phyloP scores from a whole-genome alignment of 345 rosid genomes.

The Rhodamnia rubescens region DNA sequence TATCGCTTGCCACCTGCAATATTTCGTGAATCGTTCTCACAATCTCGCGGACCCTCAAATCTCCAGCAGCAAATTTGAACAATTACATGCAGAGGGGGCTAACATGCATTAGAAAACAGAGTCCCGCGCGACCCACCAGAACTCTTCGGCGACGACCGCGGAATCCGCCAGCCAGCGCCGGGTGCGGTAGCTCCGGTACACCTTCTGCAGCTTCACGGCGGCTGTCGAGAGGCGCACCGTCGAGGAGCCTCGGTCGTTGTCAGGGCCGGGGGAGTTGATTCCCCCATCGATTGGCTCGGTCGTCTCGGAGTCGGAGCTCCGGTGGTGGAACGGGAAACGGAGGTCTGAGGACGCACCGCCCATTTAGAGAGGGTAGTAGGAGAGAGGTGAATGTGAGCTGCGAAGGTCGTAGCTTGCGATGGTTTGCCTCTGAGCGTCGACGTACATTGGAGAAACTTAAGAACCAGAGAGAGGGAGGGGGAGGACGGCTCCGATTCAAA shows the following conservation, averaged over 20 bases:
- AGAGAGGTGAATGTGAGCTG: not conserved
- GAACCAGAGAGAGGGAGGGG: not conserved
- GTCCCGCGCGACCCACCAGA: constrained; percentile 9
- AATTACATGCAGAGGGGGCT: not conserved
- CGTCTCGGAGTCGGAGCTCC: not conserved
- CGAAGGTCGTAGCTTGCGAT: not conserved
- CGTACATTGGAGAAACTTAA: not conserved
- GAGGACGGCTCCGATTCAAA: not conserved
- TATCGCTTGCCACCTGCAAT: constrained; percentile 22
- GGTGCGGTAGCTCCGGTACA: constrained; percentile 23
- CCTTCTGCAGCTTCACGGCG: constrained; percentile 27
- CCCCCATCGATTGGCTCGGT: not conserved
- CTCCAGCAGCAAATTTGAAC: not conserved
- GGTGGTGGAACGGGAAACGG: not conserved
- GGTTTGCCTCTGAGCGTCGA: not conserved
- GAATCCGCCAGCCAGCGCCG: constrained; percentile 25
- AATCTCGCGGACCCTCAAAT: not conserved
- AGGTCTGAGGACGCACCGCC: not conserved
- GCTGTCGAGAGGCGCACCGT: not conserved
- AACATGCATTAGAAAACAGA: not conserved
- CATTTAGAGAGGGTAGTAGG: not conserved
- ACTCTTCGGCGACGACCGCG: constrained; percentile 27
- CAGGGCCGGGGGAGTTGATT: not conserved
- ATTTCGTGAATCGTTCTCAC: not conserved
- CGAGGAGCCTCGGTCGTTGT: not conserved